These are phyloP conservation scores for Bocquillonia castaneifolia DNA, from an alignment of 441 rosid genomes.

Conservation along the genomic window DNA sequence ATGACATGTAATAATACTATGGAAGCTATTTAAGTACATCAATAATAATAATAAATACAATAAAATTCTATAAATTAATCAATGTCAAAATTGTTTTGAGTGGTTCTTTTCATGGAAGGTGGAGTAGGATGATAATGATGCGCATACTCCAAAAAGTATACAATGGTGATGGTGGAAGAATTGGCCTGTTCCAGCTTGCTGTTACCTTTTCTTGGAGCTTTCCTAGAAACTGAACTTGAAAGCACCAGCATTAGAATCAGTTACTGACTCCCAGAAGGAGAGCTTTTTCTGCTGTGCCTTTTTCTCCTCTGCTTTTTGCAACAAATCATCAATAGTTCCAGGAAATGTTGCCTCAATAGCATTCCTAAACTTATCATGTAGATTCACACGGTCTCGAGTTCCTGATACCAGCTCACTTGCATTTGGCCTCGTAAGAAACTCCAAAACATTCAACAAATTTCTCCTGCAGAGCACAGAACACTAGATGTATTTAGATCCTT, in stretches of 20 bases:
- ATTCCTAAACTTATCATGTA: slow-evolving; percentile 66
- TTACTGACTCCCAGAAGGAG: slow-evolving; percentile 83
- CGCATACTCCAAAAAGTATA: background rate
- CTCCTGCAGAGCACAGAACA: slow-evolving; percentile 53
- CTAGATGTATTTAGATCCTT: background rate
- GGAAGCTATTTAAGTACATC: background rate
- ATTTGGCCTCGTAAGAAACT: slow-evolving; percentile 82
- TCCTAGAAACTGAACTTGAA: slow-evolving; percentile 77
- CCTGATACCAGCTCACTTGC: slow-evolving; percentile 83
- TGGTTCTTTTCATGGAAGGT: background rate
- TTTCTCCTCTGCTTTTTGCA: slow-evolving; percentile 51
- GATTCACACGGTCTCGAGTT: slow-evolving; percentile 67
- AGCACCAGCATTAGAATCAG: slow-evolving; percentile 66
- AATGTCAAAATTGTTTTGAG: slow-evolving; percentile 8
- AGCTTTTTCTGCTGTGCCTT: slow-evolving; percentile 45
- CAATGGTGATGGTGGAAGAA: background rate
- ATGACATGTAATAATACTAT: no score
- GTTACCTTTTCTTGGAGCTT: background rate
- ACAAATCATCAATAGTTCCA: slow-evolving; percentile 50
- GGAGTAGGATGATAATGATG: background rate
- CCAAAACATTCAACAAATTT: slow-evolving; percentile 69
- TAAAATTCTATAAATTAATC: background rate
- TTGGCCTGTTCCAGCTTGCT: background rate
- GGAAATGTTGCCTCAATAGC: slow-evolving; percentile 61
- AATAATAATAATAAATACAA: background rate